These are phyloP conservation scores for Cladosporium sphaerospermum DNA, from an alignment of 2,329 filamentous ascomycete genomes.

Conservation along the genomic window DNA sequence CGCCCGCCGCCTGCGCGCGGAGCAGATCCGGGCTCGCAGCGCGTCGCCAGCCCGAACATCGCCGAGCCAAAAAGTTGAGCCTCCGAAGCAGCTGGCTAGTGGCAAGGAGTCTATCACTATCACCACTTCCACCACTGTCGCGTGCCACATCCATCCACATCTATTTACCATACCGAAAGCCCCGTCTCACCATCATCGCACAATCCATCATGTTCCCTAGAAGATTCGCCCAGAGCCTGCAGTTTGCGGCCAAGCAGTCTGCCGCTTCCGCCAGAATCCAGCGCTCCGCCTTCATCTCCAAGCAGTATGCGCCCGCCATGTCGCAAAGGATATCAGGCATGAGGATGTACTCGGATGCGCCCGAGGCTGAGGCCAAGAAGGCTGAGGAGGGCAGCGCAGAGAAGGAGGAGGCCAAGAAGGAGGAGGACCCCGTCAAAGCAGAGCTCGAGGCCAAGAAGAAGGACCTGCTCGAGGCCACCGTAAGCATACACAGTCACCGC, in stretches of 20 bases:
- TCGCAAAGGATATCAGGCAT: slow-evolving; percentile 27
- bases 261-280: slow-evolving; percentile 9
- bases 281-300: slow-evolving; percentile 10
- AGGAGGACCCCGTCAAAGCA: slow-evolving; percentile 51
- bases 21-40: not conserved
- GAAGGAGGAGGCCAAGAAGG: slow-evolving; percentile 31
- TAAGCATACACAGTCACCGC: slow-evolving; percentile 35
- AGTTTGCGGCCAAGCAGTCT: slow-evolving; percentile 9
- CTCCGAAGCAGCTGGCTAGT: slow-evolving; percentile 1
- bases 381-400: slow-evolving; percentile 26
- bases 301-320: slow-evolving; percentile 22
- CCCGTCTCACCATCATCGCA: not conserved
- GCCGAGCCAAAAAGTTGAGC: slow-evolving; percentile 11
- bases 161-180: not conserved
- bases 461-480: slow-evolving; percentile 79
- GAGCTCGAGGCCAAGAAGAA: slow-evolving; percentile 67
- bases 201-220: slow-evolving; percentile 6
- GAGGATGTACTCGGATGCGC: slow-evolving; percentile 41
- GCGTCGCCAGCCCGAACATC: not conserved
- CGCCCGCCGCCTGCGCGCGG: not conserved
- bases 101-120: slow-evolving; percentile 4
- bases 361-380: slow-evolving; percentile 39
- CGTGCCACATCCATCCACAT: not conserved
- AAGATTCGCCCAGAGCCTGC: slow-evolving; percentile 11
- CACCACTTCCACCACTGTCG: slow-evolving; percentile 1